Evolutionary conservation across 306 rosid species (phyloP), one percentile per base, ranked within the genome.

Genomic region (Cucumis melo): DNA sequence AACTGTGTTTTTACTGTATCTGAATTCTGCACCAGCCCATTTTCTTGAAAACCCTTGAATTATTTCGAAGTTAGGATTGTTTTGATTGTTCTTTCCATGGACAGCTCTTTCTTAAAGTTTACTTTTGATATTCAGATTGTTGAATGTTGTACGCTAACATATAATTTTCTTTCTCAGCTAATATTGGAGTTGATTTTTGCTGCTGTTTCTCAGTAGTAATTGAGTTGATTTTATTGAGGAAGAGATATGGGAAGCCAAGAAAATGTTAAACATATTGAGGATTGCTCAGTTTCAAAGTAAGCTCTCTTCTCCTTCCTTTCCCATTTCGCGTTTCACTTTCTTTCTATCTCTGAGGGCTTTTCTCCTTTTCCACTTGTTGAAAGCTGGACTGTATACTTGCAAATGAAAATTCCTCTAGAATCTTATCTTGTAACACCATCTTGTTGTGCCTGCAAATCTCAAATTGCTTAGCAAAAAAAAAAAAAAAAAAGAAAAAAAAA

Each of bases 261-360:
- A 78, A 78, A 76, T 44, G 95, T 89, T 19, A 93, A 93, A 86
- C 90, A 93, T 61, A 87, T 91, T 60, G 96, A 88, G 79, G 97
- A 93, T 19, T 91, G 98, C 81, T 89, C 98, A 2, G 97, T 93
- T 73, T 82, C 97, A 83, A 91, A 93, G 97, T 91, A 20, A 81
- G 91, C 84, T 23, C 61, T 51, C 61, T 50, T 27, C 61, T 20
- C 58, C 3, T 20, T 8, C 72, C 72, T 8, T 36, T 34, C 38
- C 72, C 36, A 0, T 58, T 27, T 61, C 21, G 19, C 8, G 21
- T 38, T 71, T 10, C 79, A 46, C 53, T 46, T 8, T 74, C 51
- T 16, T 39, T n/a, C 24, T n/a, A 14, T 66, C 48, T 67, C 36
- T n/a, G 34, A 41, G 46, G 58, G 14, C 15, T 71, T 62, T 71